These are phyloP conservation scores for Phytophthora pisi DNA, from an alignment of 352 stramenopile genomes.

Conservation along the genomic window DNA sequence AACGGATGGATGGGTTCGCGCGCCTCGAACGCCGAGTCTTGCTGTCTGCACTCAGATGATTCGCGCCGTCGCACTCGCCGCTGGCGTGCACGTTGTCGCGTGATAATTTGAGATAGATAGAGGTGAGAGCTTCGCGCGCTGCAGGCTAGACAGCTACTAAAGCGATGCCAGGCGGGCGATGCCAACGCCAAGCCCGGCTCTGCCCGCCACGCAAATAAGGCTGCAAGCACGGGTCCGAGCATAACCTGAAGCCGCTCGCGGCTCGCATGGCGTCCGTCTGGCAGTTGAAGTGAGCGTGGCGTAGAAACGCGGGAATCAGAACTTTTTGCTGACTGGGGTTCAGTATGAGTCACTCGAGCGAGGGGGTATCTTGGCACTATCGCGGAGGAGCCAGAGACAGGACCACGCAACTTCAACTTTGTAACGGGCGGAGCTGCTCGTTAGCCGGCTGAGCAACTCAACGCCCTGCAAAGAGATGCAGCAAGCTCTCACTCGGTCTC, in stretches of 20 bases:
- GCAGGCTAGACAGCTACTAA: too few species aligned
- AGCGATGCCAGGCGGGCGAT: neutral
- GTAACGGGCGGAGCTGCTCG: slow-evolving; percentile 1
- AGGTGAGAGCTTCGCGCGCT: neutral
- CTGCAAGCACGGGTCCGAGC: neutral
- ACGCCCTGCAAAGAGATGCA: neutral
- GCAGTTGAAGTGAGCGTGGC: neutral
- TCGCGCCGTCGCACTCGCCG: slow-evolving; percentile 1
- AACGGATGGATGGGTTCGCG: slow-evolving; percentile 1
- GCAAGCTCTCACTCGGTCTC: neutral
- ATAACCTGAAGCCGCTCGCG: neutral
- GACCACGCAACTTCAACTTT: slow-evolving; percentile 8
- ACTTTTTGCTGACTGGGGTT: neutral
- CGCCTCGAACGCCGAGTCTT: neutral
- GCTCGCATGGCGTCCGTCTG: neutral
- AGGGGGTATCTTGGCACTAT: neutral
- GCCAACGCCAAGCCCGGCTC: neutral
- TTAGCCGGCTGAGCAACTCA: neutral
- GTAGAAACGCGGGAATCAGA: neutral
- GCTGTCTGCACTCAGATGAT: slow-evolving; percentile 6
- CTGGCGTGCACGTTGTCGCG: neutral
- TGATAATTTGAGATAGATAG: neutral
- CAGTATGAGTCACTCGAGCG: neutral
- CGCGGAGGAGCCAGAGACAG: neutral
- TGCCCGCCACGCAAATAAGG: neutral